Conservation (phyloP, 2,329 filamentous ascomycete genomes). For the Exophiala sp. region DNA sequence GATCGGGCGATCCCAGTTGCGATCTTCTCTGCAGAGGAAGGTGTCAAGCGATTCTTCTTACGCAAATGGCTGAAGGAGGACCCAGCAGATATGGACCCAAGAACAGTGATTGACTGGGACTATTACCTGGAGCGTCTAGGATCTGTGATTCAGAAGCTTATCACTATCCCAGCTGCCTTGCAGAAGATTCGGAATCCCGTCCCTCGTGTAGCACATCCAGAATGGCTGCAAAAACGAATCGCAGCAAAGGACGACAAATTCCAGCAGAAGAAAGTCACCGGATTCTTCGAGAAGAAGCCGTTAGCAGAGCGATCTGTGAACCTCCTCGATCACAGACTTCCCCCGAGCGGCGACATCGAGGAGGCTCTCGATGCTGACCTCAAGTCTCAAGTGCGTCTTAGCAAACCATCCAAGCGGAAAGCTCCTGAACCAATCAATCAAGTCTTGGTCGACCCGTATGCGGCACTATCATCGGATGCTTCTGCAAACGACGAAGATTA, state of each 20-base stretch:
- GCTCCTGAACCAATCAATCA: constrained; percentile 59
- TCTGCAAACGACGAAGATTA: constrained; percentile 85
- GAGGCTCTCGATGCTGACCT: constrained; percentile 71
- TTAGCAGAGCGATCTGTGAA: constrained; percentile 55
- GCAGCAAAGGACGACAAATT: constrained; percentile 94
- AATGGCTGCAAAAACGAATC: constrained; percentile 93
- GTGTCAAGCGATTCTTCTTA: constrained; percentile 82
- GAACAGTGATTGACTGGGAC: constrained; percentile 88
- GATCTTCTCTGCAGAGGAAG: constrained; percentile 91
- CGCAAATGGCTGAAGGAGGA: constrained; percentile 96
- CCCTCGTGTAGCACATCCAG: constrained; percentile 86
- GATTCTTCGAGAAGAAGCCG: constrained; percentile 64
- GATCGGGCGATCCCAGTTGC: constrained; percentile 92
- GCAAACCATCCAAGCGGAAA: constrained; percentile 68
- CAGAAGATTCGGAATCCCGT: constrained; percentile 95
- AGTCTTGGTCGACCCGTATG: constrained; percentile 65
- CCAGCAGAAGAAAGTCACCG: constrained; percentile 98
- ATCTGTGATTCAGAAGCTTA: constrained; percentile 97
- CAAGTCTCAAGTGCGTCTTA: constrained; percentile 60
- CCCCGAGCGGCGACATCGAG: constrained; percentile 66
- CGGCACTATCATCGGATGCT: constrained; percentile 76
- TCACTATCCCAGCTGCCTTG: constrained; percentile 94
- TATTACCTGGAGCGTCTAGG: constrained; percentile 96
- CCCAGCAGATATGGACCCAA: constrained; percentile 82
- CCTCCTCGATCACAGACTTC: constrained; percentile 55